Conservation (phyloP, 805 yeast species). For the Ogataea paraovalis region DNA sequence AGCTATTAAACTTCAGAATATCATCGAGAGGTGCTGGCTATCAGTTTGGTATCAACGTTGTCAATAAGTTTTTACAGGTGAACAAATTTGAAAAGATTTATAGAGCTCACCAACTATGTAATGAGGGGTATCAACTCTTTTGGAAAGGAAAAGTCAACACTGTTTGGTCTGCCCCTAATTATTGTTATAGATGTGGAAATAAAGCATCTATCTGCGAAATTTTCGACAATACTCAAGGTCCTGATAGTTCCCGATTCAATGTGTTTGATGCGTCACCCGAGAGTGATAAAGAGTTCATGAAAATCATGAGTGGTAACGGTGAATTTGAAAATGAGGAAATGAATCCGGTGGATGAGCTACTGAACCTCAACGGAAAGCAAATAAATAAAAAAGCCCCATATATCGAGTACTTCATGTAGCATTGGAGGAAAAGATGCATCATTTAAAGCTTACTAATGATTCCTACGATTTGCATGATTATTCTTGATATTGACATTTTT, state of each 20-base stretch:
- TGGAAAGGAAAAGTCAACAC: slow-evolving; percentile 91
- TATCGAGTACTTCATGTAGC: slow-evolving; percentile 39
- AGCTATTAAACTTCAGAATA: slow-evolving; percentile 71
- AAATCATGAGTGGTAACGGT: slow-evolving; percentile 36
- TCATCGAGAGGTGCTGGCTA: slow-evolving; percentile 98
- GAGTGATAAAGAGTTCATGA: slow-evolving; percentile 56
- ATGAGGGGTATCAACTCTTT: slow-evolving; percentile 90
- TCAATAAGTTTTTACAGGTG: slow-evolving; percentile 74
- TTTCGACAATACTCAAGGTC: slow-evolving; percentile 50
- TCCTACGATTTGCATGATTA: too few relatives aligned
- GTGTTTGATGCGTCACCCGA: slow-evolving; percentile 98
- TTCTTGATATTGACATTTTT: neutral
- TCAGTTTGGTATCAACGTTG: slow-evolving; percentile 89
- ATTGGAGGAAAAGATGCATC: neutral
- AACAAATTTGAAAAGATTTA: slow-evolving; percentile 78
- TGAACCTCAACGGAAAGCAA: slow-evolving; percentile 15
- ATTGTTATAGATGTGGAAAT: slow-evolving; percentile 95
- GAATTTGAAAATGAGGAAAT: slow-evolving; percentile 13
- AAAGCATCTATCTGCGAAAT: slow-evolving; percentile 96
- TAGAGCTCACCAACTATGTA: slow-evolving; percentile 95
- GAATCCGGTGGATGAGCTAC: slow-evolving; percentile 11
- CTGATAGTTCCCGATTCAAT: slow-evolving; percentile 66
- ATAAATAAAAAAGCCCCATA: slow-evolving; percentile 34
- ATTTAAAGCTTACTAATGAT: neutral
- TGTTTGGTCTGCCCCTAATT: slow-evolving; percentile 98